Evolutionary conservation across 2,329 filamentous ascomycete genomes (phyloP), one percentile per base, ranked within the genome.

Genomic region (Nothopassalora personata): DNA sequence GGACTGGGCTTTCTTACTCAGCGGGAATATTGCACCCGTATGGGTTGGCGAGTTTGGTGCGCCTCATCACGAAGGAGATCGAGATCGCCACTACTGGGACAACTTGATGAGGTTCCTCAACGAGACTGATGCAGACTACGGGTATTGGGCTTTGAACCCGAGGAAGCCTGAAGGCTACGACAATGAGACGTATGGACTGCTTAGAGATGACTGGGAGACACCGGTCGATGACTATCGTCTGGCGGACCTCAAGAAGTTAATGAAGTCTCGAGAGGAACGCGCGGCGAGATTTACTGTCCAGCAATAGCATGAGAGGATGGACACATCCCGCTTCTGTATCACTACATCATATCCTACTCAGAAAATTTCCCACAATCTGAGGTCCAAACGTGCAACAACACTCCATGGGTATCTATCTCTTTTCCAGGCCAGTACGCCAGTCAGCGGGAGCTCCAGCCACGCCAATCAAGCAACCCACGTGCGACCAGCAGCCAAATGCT

Each of bases 41-140:
- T 89, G 86, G 86, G 80, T 88, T 30, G 85, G 85, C 53, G 86
- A 89, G 74, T 81, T 88, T 60, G 86, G 86, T 1, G 82, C 83
- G 28, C 82, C 85, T 18, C 74, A 75, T 52, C 61, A 71, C 5
- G 83, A 84, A 0, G 78, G 77, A 34, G 73, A 78, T 8, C 83
- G 84, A 7, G 84, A 86, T 63, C 76, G 76, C 57, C 84, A 86
- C 66, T 89, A 88, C 74, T 88, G 86, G 86, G 72, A 74, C 47
- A 84, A 88, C 69, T 71, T 88, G 71, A 75, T 87, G 74, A 77
- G 76, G 30, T 86, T 81, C 70, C 76, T 88, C 58, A 79, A 79
- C 66, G 85, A 88, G 66, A 87, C 86, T 1, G 69, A 71, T 58
- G 69, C 64, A 7, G 69, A 70, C 51, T 69, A 60, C 75, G 86